Conservation (phyloP, 129 eudicot species). For the Chrysanthemum makinoi region DNA sequence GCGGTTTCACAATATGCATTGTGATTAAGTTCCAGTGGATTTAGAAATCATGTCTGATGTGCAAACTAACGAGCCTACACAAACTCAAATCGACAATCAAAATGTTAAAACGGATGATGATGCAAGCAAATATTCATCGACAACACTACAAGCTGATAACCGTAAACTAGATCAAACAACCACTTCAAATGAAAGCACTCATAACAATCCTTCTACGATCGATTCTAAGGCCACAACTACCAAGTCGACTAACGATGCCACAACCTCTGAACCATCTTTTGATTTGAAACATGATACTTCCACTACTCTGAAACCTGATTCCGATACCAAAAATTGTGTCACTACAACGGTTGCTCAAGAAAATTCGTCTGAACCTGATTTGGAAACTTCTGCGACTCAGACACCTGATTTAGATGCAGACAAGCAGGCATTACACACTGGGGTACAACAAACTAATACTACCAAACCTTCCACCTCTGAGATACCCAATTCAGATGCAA, state of each 20-base stretch:
- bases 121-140: background rate
- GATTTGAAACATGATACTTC: too few relatives aligned
- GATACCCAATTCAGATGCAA: background rate
- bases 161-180: background rate
- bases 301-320: too few relatives aligned
- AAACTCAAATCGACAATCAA: constrained; percentile 1
- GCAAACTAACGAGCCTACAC: background rate
- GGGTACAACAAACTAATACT: too few relatives aligned
- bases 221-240: background rate
- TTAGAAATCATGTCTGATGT: constrained; percentile 8
- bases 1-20: background rate
- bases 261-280: background rate
- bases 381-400: too few relatives aligned
- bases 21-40: constrained; percentile 18
- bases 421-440: too few relatives aligned
- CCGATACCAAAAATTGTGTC: too few relatives aligned
- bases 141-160: background rate
- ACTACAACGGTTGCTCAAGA: too few relatives aligned
- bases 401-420: too few relatives aligned
- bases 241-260: background rate
- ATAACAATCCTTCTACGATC: background rate
- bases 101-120: constrained; percentile 13
- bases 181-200: background rate
- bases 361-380: too few relatives aligned
- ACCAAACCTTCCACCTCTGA: background rate